Evolutionary conservation across 495 filamentous ascomycete species (phyloP), one percentile per base, ranked within the genome.

Genomic region (Podospora anserina): DNA sequence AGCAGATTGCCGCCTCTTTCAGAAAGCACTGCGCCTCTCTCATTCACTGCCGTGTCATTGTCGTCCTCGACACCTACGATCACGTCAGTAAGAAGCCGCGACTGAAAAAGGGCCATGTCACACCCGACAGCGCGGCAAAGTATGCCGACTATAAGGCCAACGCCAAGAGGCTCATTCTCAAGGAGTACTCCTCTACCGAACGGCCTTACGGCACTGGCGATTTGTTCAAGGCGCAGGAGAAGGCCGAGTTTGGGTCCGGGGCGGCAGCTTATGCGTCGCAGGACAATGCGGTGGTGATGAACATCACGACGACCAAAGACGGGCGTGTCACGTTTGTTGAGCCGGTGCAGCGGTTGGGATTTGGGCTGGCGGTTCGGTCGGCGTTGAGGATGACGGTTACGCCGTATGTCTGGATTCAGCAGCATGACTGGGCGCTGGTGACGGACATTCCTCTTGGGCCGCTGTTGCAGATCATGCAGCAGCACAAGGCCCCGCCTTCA

Each of bases 341-440:
- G 66, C 81, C 82, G 4, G 62, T 64, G 6, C 76, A 76, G 66
- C 75, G 82, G 1, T n/a, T 83, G 26, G 82, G 82, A 1, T 84
- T 84, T 27, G 81, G 81, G 0, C 73, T 84, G 23, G 82, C 78
- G 23, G 77, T 84, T 62, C 78, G 82, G 53, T 79, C 78, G 0
- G 81, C 80, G 7, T 68, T 84, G 59, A 72, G 82, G 5, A 65
- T 81, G 53, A 73, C 76, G 23, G 59, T 66, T 64, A 84, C 81
- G 20, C 79, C 80, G 9, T 84, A 82, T 58, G 80, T 82, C 55
- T 84, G 82, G 82, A 74, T 84, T 2, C 82, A 84, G 69, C 82
- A 84, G 75, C 82, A 84, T 67, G 82, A 84, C 71, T 84, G 82
- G 82, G 66, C 77, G 23, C 69, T 84, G 0, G 72, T 78, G 30